Evolutionary conservation across 2,329 filamentous ascomycete species (phyloP).

Genomic region (Mariannaea sp.): DNA sequence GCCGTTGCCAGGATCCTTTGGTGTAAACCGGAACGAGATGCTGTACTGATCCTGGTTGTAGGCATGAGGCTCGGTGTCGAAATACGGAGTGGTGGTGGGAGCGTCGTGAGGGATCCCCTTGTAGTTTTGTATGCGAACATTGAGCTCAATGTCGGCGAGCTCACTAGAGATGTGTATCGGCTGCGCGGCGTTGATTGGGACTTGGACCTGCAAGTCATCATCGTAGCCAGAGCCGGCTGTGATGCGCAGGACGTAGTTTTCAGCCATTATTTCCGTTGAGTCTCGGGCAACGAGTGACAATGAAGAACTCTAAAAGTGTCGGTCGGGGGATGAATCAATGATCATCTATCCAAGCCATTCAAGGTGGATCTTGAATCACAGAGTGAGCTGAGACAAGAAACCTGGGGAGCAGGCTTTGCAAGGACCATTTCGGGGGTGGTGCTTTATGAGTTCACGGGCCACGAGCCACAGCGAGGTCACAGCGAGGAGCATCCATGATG

Average conservation of each 20-base stretch:
- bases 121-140: slow-evolving; percentile 73
- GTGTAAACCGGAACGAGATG: slow-evolving; percentile 78
- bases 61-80: slow-evolving; percentile 69
- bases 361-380: not conserved
- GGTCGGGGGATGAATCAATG: not conserved
- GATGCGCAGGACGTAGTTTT: slow-evolving; percentile 79
- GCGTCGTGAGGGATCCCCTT: slow-evolving; percentile 72
- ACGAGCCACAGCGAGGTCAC: too few species aligned
- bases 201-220: slow-evolving; percentile 68
- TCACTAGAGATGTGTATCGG: slow-evolving; percentile 66
- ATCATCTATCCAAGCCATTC: not conserved
- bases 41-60: slow-evolving; percentile 78
- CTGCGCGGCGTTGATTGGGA: slow-evolving; percentile 74
- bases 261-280: slow-evolving; percentile 52
- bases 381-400: not conserved
- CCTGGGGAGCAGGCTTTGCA: not conserved
- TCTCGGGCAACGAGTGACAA: not conserved
- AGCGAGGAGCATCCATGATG: slow-evolving; percentile 14
- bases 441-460: slow-evolving; percentile 3
- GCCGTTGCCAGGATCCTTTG: slow-evolving; percentile 53
- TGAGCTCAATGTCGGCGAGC: slow-evolving; percentile 69
- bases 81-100: slow-evolving; percentile 76
- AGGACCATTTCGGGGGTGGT: not conserved
- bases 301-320: too few species aligned
- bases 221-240: slow-evolving; percentile 83